Evolutionary conservation across 257 asterid genomes (phyloP).

Genomic region (Solanum pennellii): DNA sequence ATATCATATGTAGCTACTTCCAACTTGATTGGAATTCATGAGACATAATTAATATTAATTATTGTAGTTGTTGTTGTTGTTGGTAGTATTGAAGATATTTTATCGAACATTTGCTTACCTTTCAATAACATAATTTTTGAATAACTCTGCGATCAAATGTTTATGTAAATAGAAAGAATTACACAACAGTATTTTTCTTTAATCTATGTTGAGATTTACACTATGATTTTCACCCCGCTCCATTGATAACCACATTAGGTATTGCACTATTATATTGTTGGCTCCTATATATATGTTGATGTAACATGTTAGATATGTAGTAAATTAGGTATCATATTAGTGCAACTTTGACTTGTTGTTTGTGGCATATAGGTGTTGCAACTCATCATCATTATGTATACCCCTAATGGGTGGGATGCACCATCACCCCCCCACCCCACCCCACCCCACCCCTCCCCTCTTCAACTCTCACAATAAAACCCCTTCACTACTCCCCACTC

Average conservation of each 20-base stretch:
- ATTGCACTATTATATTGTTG: not conserved
- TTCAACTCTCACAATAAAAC: constrained; percentile 19
- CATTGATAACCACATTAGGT: not conserved
- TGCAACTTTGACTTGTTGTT: constrained; percentile 55
- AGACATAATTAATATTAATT: not conserved
- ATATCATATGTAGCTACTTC: not conserved
- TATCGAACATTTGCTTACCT: not conserved
- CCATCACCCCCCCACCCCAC: constrained; percentile 17
- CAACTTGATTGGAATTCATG: not conserved
- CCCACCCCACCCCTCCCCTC: not conserved
- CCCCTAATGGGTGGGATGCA: constrained; percentile 28
- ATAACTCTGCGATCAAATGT: not conserved
- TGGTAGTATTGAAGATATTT: not conserved
- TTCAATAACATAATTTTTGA: not conserved
- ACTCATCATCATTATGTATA: constrained; percentile 47
- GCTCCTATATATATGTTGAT: not conserved
- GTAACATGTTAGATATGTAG: constrained; percentile 11
- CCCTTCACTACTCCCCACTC: constrained; percentile 4
- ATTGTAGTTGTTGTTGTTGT: not conserved
- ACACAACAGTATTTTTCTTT: not conserved
- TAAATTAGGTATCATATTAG: constrained; percentile 1
- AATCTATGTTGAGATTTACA: not conserved
- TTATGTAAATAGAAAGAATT: not conserved
- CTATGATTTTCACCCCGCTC: not conserved
- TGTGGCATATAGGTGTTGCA: constrained; percentile 39